Conservation (phyloP, 129 eudicot species). For the Chrysanthemum makinoi region DNA sequence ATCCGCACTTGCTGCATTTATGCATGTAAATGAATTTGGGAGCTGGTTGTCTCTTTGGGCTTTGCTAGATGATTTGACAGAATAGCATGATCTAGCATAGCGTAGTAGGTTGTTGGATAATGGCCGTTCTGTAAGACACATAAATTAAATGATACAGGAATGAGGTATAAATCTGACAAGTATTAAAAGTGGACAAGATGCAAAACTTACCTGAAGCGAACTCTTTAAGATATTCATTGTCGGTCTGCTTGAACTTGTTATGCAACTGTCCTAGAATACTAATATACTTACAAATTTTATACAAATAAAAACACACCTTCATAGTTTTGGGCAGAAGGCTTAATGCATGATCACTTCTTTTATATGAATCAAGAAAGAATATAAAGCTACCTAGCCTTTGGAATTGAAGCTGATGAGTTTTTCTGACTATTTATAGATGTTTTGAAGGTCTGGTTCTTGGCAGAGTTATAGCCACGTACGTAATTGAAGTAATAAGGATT, state of each 20-base stretch:
- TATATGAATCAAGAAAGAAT: not conserved
- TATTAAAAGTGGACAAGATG: not conserved
- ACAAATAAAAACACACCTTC: not conserved
- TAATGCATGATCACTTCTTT: not conserved
- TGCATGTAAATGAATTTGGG: not conserved
- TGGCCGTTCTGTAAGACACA: not conserved
- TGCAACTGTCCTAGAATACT: not conserved
- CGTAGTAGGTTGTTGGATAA: not conserved
- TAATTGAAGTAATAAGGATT: not conserved
- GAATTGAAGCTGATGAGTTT: not conserved
- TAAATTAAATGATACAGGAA: not conserved
- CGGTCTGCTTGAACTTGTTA: not conserved
- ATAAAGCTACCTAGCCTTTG: not conserved
- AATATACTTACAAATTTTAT: not conserved
- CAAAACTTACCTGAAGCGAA: not conserved
- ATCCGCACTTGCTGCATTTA: not conserved
- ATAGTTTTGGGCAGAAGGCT: constrained; percentile 12
- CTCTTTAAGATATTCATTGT: not conserved
- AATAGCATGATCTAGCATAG: not conserved
- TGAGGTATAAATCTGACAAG: not conserved
- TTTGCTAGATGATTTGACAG: not conserved
- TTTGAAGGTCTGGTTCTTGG: constrained; percentile 5
- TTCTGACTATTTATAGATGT: not conserved
- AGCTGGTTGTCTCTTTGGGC: not conserved
- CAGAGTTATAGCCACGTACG: not conserved